A percentile compares a stretch with the other conserved stretches of the same genome.
phyloP scores from a whole-genome alignment of 805 yeast genomes.

The Ogataea paradorogensis region DNA sequence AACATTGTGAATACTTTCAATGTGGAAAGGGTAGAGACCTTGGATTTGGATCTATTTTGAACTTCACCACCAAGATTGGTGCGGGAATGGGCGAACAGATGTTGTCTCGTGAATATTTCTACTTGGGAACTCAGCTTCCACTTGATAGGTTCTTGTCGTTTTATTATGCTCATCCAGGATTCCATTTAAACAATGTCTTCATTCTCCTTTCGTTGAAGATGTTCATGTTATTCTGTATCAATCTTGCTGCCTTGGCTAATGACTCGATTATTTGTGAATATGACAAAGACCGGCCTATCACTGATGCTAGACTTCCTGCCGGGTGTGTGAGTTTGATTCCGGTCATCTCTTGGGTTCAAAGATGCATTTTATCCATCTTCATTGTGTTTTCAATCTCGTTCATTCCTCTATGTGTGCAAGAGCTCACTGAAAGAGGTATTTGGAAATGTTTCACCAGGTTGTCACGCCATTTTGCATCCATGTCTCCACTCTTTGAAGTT shows the following conservation, averaged over 20 bases:
- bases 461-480: constrained; percentile 62
- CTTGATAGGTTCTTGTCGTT: constrained; percentile 75
- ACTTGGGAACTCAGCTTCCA: constrained; percentile 73
- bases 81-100: constrained; percentile 91
- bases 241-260: constrained; percentile 61
- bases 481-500: constrained; percentile 76
- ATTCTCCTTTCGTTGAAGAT: constrained; percentile 67
- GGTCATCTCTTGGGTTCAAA: constrained; percentile 68
- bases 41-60: constrained; percentile 79
- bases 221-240: constrained; percentile 54
- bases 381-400: constrained; percentile 72
- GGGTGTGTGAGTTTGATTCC: constrained; percentile 76
- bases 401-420: constrained; percentile 74
- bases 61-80: constrained; percentile 81
- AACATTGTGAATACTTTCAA: constrained; percentile 79
- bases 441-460: constrained; percentile 64
- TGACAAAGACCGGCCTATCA: constrained; percentile 54
- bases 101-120: constrained; percentile 77
- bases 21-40: constrained; percentile 87
- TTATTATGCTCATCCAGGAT: constrained; percentile 85
- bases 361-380: constrained; percentile 71
- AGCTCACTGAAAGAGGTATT: constrained; percentile 72
- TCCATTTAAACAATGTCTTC: constrained; percentile 75
- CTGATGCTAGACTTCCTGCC: constrained; percentile 57
- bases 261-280: constrained; percentile 62